Evolutionary conservation across 768 basidiomycete genomes (phyloP), one percentile per base, ranked within the genome.

Genomic region (Podaxis sp.): DNA sequence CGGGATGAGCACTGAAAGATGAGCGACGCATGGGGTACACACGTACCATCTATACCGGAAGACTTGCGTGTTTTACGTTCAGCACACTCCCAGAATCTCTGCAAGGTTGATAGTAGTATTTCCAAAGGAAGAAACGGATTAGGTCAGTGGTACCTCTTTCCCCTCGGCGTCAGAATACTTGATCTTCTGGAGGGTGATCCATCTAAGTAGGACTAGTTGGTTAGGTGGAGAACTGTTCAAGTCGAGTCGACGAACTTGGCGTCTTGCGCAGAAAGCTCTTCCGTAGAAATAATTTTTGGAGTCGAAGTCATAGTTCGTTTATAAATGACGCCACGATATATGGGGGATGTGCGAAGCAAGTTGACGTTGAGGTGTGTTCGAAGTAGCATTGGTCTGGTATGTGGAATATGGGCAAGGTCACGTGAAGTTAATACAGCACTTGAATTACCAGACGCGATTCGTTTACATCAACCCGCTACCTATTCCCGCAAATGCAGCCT

Each of bases 51-150:
- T 61, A 95, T 84, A 0, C 89, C 93, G 11, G 87, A 85, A 3
- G 84, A 80, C 53, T 86, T 86, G 48, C 92, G 83, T 12, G 92
- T 94, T 70, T 86, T 91, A 40, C 96, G 82, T 68, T 92, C 88
- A 9, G 95, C 95, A 63, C 80, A 88, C 75, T 97, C 96, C 95
- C 96, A 98, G n/a, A 82, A 68, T 61, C 94, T 79, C 89, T 96
- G 67, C 9, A 48, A 49, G 49, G 44, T 63, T 60, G 36, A 53
- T 59, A 26, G 56, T 56, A 54, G 59, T 38, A 40, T 33, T 59
- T 26, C 39, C 2, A 49, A 55, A 30, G 13, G 19, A 38, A n/a
- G 64, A 36, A 26, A 2, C 8, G 46, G 64, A n/a, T 38, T 30
- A 60, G 24, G 42, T 19, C 40, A 42, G 40, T 5, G 12, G n/a